Evolutionary conservation across 768 basidiomycete genomes (phyloP).

Genomic region (Trametes cubensis): DNA sequence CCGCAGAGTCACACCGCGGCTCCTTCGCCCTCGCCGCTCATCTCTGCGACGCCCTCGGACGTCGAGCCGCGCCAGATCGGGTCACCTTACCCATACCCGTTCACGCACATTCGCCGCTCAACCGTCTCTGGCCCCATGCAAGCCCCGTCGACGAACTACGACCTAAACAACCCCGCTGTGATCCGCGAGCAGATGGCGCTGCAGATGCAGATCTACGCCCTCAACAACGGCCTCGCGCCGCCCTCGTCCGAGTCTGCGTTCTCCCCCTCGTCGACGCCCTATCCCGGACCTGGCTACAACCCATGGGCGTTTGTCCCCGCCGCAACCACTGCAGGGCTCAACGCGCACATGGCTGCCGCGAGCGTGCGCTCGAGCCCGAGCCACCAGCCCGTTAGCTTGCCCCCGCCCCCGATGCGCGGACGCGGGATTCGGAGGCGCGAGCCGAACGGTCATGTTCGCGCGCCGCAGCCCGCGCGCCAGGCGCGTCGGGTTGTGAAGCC

Average conservation of each 20-base stretch:
- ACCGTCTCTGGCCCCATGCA: constrained; percentile 41
- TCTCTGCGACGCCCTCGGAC: constrained; percentile 52
- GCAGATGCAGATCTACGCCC: constrained; percentile 79
- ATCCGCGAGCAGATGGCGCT: constrained; percentile 72
- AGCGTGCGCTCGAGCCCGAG: constrained; percentile 75
- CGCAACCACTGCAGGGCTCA: constrained; percentile 50
- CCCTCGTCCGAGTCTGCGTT: constrained; percentile 72
- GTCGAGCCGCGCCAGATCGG: constrained; percentile 46
- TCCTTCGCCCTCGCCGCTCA: constrained; percentile 69
- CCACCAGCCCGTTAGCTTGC: constrained; percentile 64
- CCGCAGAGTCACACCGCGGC: constrained; percentile 76
- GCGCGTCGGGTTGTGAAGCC: constrained; percentile 49
- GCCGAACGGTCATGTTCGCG: constrained; percentile 39
- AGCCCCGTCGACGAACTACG: constrained; percentile 38
- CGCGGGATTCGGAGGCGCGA: constrained; percentile 50
- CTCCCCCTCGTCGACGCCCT: constrained; percentile 76
- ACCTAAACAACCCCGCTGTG: constrained; percentile 47
- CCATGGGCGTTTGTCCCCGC: constrained; percentile 74
- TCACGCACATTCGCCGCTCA: constrained; percentile 67
- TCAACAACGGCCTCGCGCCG: constrained; percentile 62
- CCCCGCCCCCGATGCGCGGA: constrained; percentile 52
- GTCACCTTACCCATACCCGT: constrained; percentile 82
- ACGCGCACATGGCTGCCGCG: constrained; percentile 43
- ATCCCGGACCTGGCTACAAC: constrained; percentile 62
- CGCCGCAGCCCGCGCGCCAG: constrained; percentile 25